These are phyloP conservation scores for Triglochin maritima DNA, from an alignment of 106 monocot genomes.

Conservation along the genomic window DNA sequence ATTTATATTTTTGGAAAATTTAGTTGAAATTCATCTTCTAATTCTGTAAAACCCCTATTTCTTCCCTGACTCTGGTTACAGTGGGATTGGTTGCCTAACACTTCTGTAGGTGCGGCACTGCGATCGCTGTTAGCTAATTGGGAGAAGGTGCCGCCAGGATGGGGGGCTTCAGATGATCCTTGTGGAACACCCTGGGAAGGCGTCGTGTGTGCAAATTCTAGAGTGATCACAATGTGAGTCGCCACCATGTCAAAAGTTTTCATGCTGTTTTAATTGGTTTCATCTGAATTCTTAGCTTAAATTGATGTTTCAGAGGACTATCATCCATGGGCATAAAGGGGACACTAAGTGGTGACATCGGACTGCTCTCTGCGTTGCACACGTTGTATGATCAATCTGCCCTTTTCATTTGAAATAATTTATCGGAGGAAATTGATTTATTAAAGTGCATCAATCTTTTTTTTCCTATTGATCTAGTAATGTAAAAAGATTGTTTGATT, in stretches of 20 bases:
- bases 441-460: no score
- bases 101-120: slow-evolving; percentile 9
- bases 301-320: slow-evolving; percentile 33
- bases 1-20: background rate
- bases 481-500: no score
- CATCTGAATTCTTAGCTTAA: background rate
- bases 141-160: slow-evolving; percentile 42
- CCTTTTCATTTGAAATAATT: no score
- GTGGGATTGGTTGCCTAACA: background rate
- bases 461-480: no score
- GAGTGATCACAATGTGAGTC: slow-evolving; percentile 52
- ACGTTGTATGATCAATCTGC: slow-evolving; percentile 35
- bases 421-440: no score
- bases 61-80: background rate
- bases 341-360: slow-evolving; percentile 45
- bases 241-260: background rate
- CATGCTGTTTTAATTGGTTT: background rate
- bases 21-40: background rate
- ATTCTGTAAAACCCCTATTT: background rate
- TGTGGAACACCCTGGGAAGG: slow-evolving; percentile 59
- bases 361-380: slow-evolving; percentile 36
- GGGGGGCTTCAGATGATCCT: slow-evolving; percentile 37
- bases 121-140: slow-evolving; percentile 24
- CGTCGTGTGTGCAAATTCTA: slow-evolving; percentile 30
- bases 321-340: slow-evolving; percentile 54